A percentile compares a stretch with the other conserved stretches of the same genome.
phyloP scores from a whole-genome alignment of 140 eudicot species.

The Cichorium intybus region DNA sequence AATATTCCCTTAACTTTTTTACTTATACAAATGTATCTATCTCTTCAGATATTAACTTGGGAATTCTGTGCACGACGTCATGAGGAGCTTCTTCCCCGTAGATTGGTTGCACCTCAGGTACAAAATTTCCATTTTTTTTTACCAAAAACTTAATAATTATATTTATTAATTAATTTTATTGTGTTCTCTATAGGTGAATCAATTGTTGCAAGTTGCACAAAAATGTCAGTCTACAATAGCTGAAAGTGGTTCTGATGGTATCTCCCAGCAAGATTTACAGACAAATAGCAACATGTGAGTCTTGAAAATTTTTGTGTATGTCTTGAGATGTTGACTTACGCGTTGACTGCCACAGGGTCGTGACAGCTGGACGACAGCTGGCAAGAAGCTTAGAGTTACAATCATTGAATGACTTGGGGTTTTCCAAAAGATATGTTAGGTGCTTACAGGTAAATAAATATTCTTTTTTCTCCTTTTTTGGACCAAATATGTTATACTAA shows the following conservation, averaged over 20 bases:
- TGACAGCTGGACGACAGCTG: conserved; percentile 90
- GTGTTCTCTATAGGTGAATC: conserved; percentile 60
- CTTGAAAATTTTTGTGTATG: neutral
- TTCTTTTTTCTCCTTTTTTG: neutral
- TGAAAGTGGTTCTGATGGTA: conserved; percentile 79
- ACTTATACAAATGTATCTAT: neutral
- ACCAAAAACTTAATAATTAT: neutral
- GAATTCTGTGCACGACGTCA: conserved; percentile 96
- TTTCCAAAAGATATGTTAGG: conserved; percentile 88
- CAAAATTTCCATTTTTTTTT: neutral
- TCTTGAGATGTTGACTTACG: conserved; percentile 4
- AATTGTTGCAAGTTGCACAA: conserved; percentile 81
- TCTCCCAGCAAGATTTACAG: conserved; percentile 87
- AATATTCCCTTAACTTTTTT: no score
- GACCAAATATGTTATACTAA: no score
- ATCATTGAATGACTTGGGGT: conserved; percentile 85
- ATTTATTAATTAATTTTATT: neutral
- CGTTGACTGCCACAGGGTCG: conserved; percentile 62
- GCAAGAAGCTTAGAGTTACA: conserved; percentile 90
- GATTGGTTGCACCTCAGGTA: conserved; percentile 97
- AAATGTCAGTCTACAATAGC: conserved; percentile 78
- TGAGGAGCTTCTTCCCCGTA: conserved; percentile 92
- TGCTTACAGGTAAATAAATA: conserved; percentile 73
- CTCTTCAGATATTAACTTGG: conserved; percentile 81
- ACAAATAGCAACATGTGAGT: conserved; percentile 87